Evolutionary conservation across 176 grass and related monocot species (phyloP), one percentile per base, ranked within the genome.

Genomic region (Zea luxurians): DNA sequence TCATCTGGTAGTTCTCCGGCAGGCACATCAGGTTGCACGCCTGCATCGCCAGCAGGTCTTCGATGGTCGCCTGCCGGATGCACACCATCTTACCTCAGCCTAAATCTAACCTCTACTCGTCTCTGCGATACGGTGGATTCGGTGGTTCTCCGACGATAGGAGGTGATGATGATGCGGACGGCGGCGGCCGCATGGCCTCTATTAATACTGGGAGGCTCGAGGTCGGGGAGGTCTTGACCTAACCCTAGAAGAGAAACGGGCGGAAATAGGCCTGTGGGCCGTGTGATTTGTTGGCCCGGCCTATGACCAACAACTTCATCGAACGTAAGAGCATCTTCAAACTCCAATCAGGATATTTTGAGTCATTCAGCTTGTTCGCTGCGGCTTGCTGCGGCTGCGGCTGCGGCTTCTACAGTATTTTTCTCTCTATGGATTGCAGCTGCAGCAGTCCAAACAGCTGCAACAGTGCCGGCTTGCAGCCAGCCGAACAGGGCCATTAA

Each of bases 1-100:
- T 97, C 91, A 97, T 97, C 87, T 97, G 94, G 87, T 97, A 97
- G 70, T 94, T 97, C 91, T 97, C 94, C 44, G 94, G 94, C 38
- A 97, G 80, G 94, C 94, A 97, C 74, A 97, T 91, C 82, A 97
- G 91, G 38, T 97, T 97, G 89, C 94, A 97, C 15, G 91, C 94
- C 80, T 97, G 94, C 94, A 97, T 97, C 77, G 89, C 91, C 36
- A 97, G 89, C 73, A 97, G 85, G 76, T 97, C 94, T 69, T 94
- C 91, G 58, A 97, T 80, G 77, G 89, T 89, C 50, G 94, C 94
- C 81, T 97, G 94, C 48, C 94, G 69, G 59, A 97, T 97, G 94
- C 94, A 97, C 76, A 97, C 94, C 94, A 97, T 97, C 64, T 64
- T 73, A 59, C 68, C 61, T 27, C 27, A 36, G 61, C 2, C 27